Evolutionary conservation across 139 green algal species (phyloP).

Genomic region (Nannochloris sp.): DNA sequence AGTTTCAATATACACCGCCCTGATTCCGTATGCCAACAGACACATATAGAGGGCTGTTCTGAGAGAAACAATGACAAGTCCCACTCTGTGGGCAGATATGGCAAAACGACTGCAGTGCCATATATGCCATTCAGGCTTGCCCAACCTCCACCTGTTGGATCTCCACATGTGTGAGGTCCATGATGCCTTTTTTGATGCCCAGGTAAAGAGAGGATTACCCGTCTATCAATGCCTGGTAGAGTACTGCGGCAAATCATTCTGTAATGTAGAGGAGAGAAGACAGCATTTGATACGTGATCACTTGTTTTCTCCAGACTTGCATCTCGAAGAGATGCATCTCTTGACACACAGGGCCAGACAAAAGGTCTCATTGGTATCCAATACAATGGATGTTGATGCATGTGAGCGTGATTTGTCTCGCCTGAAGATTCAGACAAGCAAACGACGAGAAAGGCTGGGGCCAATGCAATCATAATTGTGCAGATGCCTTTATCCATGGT

Average conservation of each 20-base stretch:
- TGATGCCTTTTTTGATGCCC: constrained; percentile 45
- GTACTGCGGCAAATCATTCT: constrained; percentile 29
- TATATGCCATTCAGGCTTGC: constrained; percentile 23
- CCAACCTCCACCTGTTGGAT: constrained; percentile 26
- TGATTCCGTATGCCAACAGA: too few species aligned
- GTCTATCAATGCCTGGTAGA: constrained; percentile 44
- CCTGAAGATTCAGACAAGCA: too few species aligned
- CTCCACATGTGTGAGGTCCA: constrained; percentile 37
- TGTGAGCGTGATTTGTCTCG: too few species aligned
- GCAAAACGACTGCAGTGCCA: constrained; percentile 13
- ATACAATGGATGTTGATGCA: too few species aligned
- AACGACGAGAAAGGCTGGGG: too few species aligned
- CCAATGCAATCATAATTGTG: too few species aligned
- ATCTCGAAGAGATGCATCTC: constrained; percentile 27
- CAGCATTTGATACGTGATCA: constrained; percentile 31
- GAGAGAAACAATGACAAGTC: neutral
- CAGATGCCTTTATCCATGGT: too few species aligned
- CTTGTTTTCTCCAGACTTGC: constrained; percentile 17
- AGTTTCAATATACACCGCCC: too few species aligned
- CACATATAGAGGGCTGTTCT: too few species aligned
- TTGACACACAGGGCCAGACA: too few species aligned
- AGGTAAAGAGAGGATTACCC: constrained; percentile 25
- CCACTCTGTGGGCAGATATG: neutral
- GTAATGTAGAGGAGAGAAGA: constrained; percentile 19
- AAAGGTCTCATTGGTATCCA: too few species aligned